A percentile compares a stretch with the other conserved stretches of the same genome.
Evolutionary conservation across 2,329 filamentous ascomycete species (phyloP).

Genomic region (Xylaria sp.): DNA sequence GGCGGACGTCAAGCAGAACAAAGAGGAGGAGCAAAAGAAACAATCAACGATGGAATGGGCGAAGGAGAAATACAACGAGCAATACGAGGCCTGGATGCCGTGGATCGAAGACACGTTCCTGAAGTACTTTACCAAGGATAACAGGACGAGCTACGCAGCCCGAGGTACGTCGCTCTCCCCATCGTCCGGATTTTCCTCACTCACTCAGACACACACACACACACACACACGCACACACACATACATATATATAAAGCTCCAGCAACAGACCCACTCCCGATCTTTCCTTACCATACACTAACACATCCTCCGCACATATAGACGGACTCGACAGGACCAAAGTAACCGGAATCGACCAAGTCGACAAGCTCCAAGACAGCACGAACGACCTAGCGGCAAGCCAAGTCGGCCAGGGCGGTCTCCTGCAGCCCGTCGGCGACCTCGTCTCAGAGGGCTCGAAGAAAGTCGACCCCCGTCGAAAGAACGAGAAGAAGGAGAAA

Average conservation of each 20-base stretch:
- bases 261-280: no score
- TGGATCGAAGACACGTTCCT: slow-evolving; percentile 81
- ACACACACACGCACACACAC: no score
- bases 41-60: slow-evolving; percentile 59
- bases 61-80: slow-evolving; percentile 73
- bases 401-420: slow-evolving; percentile 75
- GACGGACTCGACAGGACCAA: slow-evolving; percentile 76
- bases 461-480: slow-evolving; percentile 71
- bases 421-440: slow-evolving; percentile 73
- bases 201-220: background rate
- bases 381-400: slow-evolving; percentile 70
- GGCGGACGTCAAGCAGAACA: slow-evolving; percentile 7
- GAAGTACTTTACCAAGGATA: slow-evolving; percentile 78
- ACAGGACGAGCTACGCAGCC: slow-evolving; percentile 77
- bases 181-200: no score
- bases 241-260: no score
- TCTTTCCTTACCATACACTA: background rate
- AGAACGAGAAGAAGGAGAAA: slow-evolving; percentile 49
- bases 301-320: slow-evolving; percentile 60
- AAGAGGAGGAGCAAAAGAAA: slow-evolving; percentile 9
- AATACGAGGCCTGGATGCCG: slow-evolving; percentile 80
- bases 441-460: slow-evolving; percentile 72
- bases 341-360: slow-evolving; percentile 72
- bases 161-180: slow-evolving; percentile 64
- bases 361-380: slow-evolving; percentile 75